Conservation (phyloP, 1,284 basidiomycete genomes). For the Apiotrichum mycotoxinovorans region DNA sequence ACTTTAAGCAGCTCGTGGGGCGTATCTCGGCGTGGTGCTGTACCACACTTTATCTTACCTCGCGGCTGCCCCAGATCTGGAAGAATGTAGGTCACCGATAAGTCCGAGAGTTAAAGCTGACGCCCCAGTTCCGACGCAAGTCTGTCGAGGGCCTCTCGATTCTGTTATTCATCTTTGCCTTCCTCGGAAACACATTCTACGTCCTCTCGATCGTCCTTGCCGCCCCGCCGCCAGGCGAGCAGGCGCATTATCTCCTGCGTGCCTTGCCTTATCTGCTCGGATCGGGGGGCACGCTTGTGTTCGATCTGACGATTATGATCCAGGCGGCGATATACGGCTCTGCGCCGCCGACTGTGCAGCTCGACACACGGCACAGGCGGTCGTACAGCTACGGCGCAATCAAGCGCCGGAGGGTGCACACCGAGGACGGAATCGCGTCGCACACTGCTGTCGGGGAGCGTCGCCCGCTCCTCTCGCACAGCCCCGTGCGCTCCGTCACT, state of each 20-base stretch:
- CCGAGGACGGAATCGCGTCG: not conserved
- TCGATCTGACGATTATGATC: slow-evolving; percentile 77
- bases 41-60: slow-evolving; percentile 84
- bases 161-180: slow-evolving; percentile 84
- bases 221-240: slow-evolving; percentile 32
- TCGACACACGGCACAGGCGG: slow-evolving; percentile 15
- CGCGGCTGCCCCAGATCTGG: slow-evolving; percentile 91
- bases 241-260: slow-evolving; percentile 43
- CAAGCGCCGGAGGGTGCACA: not conserved
- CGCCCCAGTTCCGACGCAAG: slow-evolving; percentile 72
- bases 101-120: slow-evolving; percentile 3
- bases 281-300: slow-evolving; percentile 80
- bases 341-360: slow-evolving; percentile 32
- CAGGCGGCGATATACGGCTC: slow-evolving; percentile 60
- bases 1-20: slow-evolving; percentile 57
- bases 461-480: not conserved
- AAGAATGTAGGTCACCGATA: slow-evolving; percentile 70
- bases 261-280: slow-evolving; percentile 66
- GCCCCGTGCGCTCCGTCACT: not conserved
- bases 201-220: slow-evolving; percentile 70
- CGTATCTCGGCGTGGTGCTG: slow-evolving; percentile 89
- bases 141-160: slow-evolving; percentile 94
- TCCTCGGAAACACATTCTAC: slow-evolving; percentile 85
- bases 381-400: slow-evolving; percentile 11
- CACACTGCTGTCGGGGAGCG: not conserved